A percentile compares a stretch with the other conserved stretches of the same genome.
phyloP scores from a whole-genome alignment of 2,329 filamentous ascomycete species.

The Bertia moriformis region DNA sequence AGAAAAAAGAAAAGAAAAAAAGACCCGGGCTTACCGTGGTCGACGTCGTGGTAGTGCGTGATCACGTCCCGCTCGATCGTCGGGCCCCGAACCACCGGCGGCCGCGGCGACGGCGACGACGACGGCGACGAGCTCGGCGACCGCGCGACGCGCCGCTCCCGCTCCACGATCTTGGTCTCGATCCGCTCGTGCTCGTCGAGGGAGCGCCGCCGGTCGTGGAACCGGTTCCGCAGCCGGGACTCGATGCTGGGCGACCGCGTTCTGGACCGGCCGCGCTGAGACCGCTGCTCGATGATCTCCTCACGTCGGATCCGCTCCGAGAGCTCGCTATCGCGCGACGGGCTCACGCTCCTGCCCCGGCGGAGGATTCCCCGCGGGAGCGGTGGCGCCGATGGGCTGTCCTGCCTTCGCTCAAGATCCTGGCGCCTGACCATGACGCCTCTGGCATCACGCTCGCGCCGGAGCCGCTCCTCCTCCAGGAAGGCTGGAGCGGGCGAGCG shows the following conservation, averaged over 20 bases:
- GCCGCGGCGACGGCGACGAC: constrained; percentile 39
- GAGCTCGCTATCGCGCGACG: neutral
- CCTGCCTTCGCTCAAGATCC: neutral
- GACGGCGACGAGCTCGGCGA: constrained; percentile 31
- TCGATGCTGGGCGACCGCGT: neutral
- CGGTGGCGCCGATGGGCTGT: neutral
- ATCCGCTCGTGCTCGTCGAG: constrained; percentile 28
- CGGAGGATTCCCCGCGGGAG: neutral
- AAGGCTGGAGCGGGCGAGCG: neutral
- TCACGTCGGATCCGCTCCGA: neutral
- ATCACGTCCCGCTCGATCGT: constrained; percentile 80
- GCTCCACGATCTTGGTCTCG: constrained; percentile 28
- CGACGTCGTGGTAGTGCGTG: constrained; percentile 74
- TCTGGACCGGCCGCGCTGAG: neutral
- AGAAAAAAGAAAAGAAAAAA: constrained; percentile 4
- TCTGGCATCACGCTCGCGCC: neutral
- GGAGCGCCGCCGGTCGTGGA: constrained; percentile 5
- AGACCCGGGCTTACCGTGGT: constrained; percentile 60
- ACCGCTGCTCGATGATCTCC: neutral
- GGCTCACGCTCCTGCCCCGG: neutral
- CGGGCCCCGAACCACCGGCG: constrained; percentile 56
- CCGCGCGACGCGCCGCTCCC: constrained; percentile 23
- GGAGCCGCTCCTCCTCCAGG: neutral
- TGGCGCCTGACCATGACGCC: neutral
- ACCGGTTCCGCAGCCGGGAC: neutral